Evolutionary conservation across 1,139 yeast species (phyloP).

Genomic region (Zygotorulaspora mrakii): DNA sequence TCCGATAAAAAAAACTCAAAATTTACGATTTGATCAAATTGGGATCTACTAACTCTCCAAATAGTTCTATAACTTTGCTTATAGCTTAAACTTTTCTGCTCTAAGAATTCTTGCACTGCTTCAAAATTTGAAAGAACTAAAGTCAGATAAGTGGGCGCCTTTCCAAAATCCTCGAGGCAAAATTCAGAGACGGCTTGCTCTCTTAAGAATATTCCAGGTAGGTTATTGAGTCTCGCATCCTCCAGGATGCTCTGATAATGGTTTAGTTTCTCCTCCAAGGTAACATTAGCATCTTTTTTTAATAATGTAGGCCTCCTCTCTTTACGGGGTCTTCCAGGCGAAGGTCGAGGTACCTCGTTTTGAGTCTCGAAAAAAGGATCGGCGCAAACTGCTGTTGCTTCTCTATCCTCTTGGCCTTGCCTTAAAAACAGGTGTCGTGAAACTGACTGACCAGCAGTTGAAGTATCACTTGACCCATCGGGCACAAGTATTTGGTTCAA

Average conservation of each 20-base stretch:
- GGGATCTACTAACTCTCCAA: constrained; percentile 13
- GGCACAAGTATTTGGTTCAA: constrained; percentile 10
- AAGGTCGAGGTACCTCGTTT: not conserved
- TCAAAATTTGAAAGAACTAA: constrained; percentile 12
- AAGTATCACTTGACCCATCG: constrained; percentile 1
- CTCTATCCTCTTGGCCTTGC: not conserved
- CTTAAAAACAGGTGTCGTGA: constrained; percentile 2
- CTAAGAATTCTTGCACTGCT: constrained; percentile 6
- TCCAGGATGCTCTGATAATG: constrained; percentile 9
- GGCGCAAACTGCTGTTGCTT: not conserved
- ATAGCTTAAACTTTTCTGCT: constrained; percentile 3
- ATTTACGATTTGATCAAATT: constrained; percentile 9
- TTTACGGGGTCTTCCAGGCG: constrained; percentile 12
- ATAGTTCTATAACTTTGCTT: constrained; percentile 12
- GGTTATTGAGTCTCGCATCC: constrained; percentile 10
- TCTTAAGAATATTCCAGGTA: constrained; percentile 15
- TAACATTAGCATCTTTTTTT: constrained; percentile 14
- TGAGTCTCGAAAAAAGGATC: constrained; percentile 1
- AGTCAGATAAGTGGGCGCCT: constrained; percentile 8
- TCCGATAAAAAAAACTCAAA: constrained; percentile 12
- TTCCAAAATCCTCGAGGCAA: constrained; percentile 10
- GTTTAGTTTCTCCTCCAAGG: constrained; percentile 11
- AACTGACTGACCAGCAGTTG: not conserved
- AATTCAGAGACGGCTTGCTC: constrained; percentile 17
- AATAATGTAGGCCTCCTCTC: constrained; percentile 15